Percentiles rank a stretch among this genome's conserved stretches.
phyloP scores from a whole-genome alignment of 2,329 filamentous ascomycete genomes.

The Gnomoniopsis sp. region DNA sequence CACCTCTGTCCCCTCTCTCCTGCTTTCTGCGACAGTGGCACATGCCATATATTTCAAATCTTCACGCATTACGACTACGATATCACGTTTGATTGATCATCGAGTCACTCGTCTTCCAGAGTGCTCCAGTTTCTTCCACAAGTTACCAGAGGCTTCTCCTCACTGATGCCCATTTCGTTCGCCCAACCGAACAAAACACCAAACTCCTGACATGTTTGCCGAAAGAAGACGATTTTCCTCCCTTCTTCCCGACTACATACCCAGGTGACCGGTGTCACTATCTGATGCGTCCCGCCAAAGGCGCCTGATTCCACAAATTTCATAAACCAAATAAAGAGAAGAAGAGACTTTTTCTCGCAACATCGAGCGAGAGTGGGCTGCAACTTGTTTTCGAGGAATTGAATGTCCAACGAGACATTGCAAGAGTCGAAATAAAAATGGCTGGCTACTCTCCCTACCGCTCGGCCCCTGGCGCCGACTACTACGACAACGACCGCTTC shows the following conservation, averaged over 20 bases:
- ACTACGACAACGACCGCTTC: constrained; percentile 46
- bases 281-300: constrained; percentile 44
- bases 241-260: constrained; percentile 59
- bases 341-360: constrained; percentile 13
- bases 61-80: constrained; percentile 2
- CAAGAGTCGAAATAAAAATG: constrained; percentile 35
- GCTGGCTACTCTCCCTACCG: constrained; percentile 43
- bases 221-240: constrained; percentile 51
- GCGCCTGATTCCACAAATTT: constrained; percentile 32
- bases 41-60: constrained; percentile 19
- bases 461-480: constrained; percentile 47
- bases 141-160: constrained; percentile 31
- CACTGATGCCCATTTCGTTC: constrained; percentile 31
- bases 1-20: constrained; percentile 6
- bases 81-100: constrained; percentile 2
- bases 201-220: constrained; percentile 54
- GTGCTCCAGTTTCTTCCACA: constrained; percentile 37
- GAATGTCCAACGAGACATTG: constrained; percentile 30
- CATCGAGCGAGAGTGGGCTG: constrained; percentile 16
- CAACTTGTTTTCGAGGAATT: constrained; percentile 14
- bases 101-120: constrained; percentile 31
- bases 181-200: constrained; percentile 22
- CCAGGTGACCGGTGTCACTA: constrained; percentile 55
- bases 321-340: constrained; percentile 10
- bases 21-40: constrained; percentile 22